A percentile compares a stretch with the other conserved stretches of the same genome.
phyloP scores from a whole-genome alignment of 495 filamentous ascomycete species.

The Chaetomidium leptoderma region DNA sequence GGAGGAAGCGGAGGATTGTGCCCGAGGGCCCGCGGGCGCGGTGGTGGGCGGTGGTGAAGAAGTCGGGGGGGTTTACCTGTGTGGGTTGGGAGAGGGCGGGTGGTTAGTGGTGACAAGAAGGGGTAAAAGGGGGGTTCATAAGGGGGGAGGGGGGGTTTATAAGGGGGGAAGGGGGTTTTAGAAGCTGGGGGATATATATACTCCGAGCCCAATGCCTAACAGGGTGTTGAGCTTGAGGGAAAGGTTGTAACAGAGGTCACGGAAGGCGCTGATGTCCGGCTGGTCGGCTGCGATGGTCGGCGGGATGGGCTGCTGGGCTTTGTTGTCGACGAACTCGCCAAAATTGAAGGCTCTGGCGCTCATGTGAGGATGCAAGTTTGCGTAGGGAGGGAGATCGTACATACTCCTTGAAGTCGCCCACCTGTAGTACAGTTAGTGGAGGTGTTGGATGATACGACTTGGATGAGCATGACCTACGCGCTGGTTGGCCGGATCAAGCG shows the following conservation, averaged over 20 bases:
- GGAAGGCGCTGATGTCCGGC: constrained; percentile 59
- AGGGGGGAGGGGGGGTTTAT: background rate
- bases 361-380: background rate
- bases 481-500: constrained; percentile 77
- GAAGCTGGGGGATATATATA: constrained; percentile 26
- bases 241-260: constrained; percentile 64
- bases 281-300: constrained; percentile 56
- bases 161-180: background rate
- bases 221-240: constrained; percentile 67
- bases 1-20: constrained; percentile 75
- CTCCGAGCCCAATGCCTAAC: constrained; percentile 69
- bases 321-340: constrained; percentile 65
- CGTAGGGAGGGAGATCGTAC: constrained; percentile 3
- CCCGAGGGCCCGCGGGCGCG: constrained; percentile 56
- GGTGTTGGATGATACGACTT: background rate
- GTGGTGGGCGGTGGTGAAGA: constrained; percentile 73
- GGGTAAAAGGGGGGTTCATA: too few species aligned
- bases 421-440: constrained; percentile 41
- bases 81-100: background rate
- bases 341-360: constrained; percentile 82
- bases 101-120: constrained; percentile 32
- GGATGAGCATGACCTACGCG: constrained; percentile 48
- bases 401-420: constrained; percentile 92
- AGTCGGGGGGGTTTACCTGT: constrained; percentile 41
- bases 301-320: constrained; percentile 79